These are phyloP conservation scores for Oryza meyeriana DNA, from an alignment of 176 grass and related monocot genomes.

Conservation along the genomic window DNA sequence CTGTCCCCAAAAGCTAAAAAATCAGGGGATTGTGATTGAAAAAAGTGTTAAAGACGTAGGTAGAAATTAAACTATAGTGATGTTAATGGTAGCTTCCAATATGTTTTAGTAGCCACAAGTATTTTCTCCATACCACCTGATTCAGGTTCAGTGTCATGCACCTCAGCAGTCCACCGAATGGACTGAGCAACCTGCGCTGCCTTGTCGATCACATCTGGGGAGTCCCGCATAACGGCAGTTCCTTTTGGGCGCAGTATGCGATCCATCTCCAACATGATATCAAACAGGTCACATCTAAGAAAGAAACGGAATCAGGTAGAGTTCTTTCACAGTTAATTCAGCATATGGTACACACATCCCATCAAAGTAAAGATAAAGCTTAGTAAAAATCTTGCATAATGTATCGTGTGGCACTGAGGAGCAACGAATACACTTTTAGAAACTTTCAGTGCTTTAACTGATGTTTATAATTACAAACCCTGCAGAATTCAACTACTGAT, in stretches of 20 bases:
- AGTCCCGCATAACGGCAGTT: constrained; percentile 68
- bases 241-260: constrained; percentile 88
- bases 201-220: constrained; percentile 57
- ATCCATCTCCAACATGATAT: constrained; percentile 98
- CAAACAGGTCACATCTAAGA: constrained; percentile 78
- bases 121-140: constrained; percentile 60
- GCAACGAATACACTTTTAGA: not conserved
- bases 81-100: constrained; percentile 69
- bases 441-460: not conserved
- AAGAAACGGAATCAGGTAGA: not conserved
- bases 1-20: constrained; percentile 29
- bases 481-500: too few species aligned
- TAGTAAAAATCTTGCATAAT: not conserved
- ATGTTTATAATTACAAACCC: not conserved
- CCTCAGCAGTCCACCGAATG: constrained; percentile 62
- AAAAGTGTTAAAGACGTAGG: constrained; percentile 26
- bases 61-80: constrained; percentile 27
- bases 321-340: not conserved
- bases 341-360: not conserved
- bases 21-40: constrained; percentile 21
- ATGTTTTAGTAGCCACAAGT: constrained; percentile 79
- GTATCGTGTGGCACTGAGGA: not conserved
- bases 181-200: constrained; percentile 55
- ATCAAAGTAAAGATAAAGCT: not conserved
- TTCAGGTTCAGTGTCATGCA: constrained; percentile 68